Base-by-base conservation (phyloP, 768 basidiomycete species). In the Pholiota conissans region DNA sequence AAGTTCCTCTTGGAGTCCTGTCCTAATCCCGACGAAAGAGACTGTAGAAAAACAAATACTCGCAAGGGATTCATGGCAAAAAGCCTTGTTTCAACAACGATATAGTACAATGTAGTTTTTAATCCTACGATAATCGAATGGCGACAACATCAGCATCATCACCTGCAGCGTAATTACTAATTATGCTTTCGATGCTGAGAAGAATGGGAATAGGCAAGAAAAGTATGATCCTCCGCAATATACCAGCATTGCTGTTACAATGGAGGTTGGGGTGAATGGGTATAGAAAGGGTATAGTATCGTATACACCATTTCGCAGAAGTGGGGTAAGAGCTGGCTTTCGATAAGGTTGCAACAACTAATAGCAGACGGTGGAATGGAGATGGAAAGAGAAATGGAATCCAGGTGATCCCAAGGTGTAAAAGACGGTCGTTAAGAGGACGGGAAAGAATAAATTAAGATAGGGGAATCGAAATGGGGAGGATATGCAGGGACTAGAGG, bases 401-500 rank as follows among this genome's bases (percentile, higher is more conserved):
- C 52, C 27, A 54, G 29, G 18, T 32, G 52, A 54, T 54, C 39
- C 20, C n/a, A 9, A n/a, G 11, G 14, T 32, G 10, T 20, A 14
- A 16, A 24, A 30, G 30, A 13, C 18, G 28, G 42, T 9, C 37
- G 28, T n/a, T 39, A 11, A 52, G 42, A 54, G 20, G 14, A 16
- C 27, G 34, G n/a, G 9, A 26, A 18, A 39, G 27, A 39, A n/a
- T n/a, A 9, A 46, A 32, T 28, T 30, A 14, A 18, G 28, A 22
- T 26, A 46, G n/a, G 18, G 7, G 13, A 42, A n/a, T 10, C 13
- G 14, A 22, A 27, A 35, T 42, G 39, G 39, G 32, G 45, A 24
- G 34, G 22, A 20, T 24, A 42, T 32, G 32, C 28, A 47, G 57
- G 22, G 46, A 9, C 2, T 63, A 34, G 67, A 62, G 47, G 81